These are phyloP conservation scores for Aspergillus asperescens DNA, from an alignment of 495 filamentous ascomycete genomes.

Conservation along the genomic window DNA sequence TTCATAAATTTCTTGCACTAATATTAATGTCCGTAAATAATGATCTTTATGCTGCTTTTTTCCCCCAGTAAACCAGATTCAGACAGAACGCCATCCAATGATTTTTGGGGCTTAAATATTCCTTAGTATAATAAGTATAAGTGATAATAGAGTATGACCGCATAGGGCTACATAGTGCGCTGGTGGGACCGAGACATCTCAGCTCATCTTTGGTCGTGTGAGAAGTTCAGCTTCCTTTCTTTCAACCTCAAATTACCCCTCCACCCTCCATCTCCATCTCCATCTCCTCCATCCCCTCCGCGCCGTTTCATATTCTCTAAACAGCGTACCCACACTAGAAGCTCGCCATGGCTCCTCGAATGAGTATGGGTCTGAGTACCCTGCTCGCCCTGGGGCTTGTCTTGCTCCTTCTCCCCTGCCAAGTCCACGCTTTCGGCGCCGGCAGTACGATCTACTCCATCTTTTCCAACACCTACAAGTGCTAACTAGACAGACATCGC, in stretches of 20 bases:
- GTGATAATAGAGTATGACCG: no score
- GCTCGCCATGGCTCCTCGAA: constrained; percentile 26
- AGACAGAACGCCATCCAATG: background rate
- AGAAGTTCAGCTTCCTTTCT: constrained; percentile 3
- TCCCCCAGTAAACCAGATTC: no score
- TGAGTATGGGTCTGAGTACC: constrained; percentile 30
- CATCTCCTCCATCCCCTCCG: background rate
- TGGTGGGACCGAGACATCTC: background rate
- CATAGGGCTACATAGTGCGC: constrained; percentile 1
- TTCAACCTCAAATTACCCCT: background rate
- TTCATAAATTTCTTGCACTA: no score
- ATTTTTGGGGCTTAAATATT: no score
- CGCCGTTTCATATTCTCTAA: no score
- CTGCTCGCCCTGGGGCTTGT: constrained; percentile 56
- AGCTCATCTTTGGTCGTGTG: constrained; percentile 1
- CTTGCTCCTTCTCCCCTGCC: constrained; percentile 45
- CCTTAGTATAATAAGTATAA: no score
- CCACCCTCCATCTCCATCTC: background rate
- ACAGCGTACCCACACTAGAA: background rate
- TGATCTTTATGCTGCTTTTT: no score
- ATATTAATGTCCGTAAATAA: background rate
- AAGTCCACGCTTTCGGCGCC: constrained; percentile 74
- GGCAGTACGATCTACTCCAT: constrained; percentile 50
- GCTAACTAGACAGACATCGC: constrained; percentile 61
- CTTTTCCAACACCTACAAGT: background rate